These are phyloP conservation scores for Aquanectria penicillioides DNA, from an alignment of 2,329 filamentous ascomycete genomes.

Conservation along the genomic window DNA sequence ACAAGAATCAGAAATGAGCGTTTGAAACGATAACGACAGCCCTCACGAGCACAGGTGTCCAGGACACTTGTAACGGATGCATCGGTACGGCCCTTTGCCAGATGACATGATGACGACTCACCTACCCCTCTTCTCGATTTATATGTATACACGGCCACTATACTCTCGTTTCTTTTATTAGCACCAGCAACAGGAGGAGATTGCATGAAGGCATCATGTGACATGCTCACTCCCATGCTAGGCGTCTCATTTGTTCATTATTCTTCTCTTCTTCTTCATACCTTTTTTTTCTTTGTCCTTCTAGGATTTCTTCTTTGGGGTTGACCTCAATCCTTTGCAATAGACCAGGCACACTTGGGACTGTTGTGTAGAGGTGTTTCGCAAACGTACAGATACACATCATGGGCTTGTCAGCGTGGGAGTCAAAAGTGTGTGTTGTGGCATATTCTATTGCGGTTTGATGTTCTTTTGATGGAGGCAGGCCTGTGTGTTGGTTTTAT, in stretches of 20 bases:
- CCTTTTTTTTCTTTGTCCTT: slow-evolving; percentile 8
- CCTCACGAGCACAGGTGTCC: background rate
- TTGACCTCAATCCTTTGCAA: background rate
- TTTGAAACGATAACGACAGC: slow-evolving; percentile 8
- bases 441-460: too few relatives aligned
- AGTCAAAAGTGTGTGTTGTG: background rate
- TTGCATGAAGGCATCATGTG: slow-evolving; percentile 2
- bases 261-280: slow-evolving; percentile 8
- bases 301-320: background rate
- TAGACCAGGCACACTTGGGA: slow-evolving; percentile 1
- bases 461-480: too few relatives aligned
- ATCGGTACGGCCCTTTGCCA: slow-evolving; percentile 22
- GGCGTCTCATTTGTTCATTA: slow-evolving; percentile 17
- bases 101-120: slow-evolving; percentile 24
- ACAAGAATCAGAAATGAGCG: slow-evolving; percentile 41
- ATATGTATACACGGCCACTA: slow-evolving; percentile 16
- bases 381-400: background rate
- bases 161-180: slow-evolving; percentile 12
- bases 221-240: slow-evolving; percentile 3
- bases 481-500: too few relatives aligned
- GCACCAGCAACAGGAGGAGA: slow-evolving; percentile 1
- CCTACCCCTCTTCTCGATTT: slow-evolving; percentile 10
- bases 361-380: slow-evolving; percentile 11
- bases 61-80: slow-evolving; percentile 6
- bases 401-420: background rate